Evolutionary conservation across 192 early-diverging fungal genomes (phyloP).

Genomic region (Entrophospora sp.): DNA sequence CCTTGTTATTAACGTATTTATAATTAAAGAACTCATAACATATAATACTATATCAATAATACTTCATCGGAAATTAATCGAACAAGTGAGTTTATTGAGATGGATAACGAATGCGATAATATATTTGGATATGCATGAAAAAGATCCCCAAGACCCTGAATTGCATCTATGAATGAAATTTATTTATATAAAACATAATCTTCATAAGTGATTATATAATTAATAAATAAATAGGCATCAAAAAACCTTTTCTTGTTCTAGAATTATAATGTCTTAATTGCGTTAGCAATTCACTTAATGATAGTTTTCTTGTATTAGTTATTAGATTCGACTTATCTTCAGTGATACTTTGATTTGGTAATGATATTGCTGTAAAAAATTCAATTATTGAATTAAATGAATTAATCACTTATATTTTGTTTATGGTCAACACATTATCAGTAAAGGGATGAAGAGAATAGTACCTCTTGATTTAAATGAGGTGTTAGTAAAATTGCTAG

Average conservation of each 20-base stretch:
- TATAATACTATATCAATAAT: too few species aligned
- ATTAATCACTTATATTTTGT: too few species aligned
- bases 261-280: slow-evolving; percentile 76
- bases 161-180: too few species aligned
- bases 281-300: slow-evolving; percentile 62
- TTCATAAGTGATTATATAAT: too few species aligned
- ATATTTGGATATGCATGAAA: slow-evolving; percentile 35
- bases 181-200: too few species aligned
- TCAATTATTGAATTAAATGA: too few species aligned
- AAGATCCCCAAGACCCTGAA: slow-evolving; percentile 39
- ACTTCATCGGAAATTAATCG: slow-evolving; percentile 46
- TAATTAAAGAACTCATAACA: too few species aligned
- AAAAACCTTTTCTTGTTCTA: slow-evolving; percentile 37
- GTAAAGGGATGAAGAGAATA: too few species aligned
- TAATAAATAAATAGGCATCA: background rate
- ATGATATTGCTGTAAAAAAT: slow-evolving; percentile 59
- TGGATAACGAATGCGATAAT: slow-evolving; percentile 33
- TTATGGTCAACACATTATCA: too few species aligned
- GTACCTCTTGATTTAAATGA: slow-evolving; percentile 73
- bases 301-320: slow-evolving; percentile 70
- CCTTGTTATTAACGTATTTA: too few species aligned
- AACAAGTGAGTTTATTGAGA: slow-evolving; percentile 39
- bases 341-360: slow-evolving; percentile 71
- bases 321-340: slow-evolving; percentile 64
- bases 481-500: slow-evolving; percentile 70